A percentile compares a stretch with the other conserved stretches of the same genome.
These are phyloP conservation scores for Annulohypoxylon bovei DNA, from an alignment of 495 filamentous ascomycete species.

Conservation along the genomic window DNA sequence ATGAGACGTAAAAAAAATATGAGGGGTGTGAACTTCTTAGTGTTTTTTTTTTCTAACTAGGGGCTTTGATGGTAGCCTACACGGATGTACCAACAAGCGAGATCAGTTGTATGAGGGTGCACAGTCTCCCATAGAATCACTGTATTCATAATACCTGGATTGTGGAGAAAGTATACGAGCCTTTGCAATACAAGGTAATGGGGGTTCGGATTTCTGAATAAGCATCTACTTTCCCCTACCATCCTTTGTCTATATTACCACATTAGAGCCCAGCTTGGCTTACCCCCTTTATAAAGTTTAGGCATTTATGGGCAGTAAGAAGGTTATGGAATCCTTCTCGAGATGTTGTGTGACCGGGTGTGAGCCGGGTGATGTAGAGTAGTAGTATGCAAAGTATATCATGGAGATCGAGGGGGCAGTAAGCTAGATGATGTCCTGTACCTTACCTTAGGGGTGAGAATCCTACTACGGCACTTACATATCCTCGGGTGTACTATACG, in stretches of 20 bases:
- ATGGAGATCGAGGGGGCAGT: not conserved
- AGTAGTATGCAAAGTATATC: not conserved
- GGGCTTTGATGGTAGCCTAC: not conserved
- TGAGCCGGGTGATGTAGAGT: not conserved
- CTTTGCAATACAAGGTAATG: not conserved
- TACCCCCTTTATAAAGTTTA: not conserved
- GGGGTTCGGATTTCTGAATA: not conserved
- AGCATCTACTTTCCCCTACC: not conserved
- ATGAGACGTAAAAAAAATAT: not conserved
- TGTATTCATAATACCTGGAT: not conserved
- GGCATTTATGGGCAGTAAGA: not conserved
- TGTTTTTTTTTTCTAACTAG: not conserved
- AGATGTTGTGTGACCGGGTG: conserved; percentile 7
- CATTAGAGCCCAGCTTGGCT: not conserved
- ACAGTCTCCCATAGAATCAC: not conserved
- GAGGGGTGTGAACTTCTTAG: not conserved
- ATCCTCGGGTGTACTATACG: not conserved
- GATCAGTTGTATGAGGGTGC: not conserved
- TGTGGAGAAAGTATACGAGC: not conserved
- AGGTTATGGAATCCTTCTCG: conserved; percentile 17
- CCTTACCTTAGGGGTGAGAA: not conserved
- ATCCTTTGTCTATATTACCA: not conserved
- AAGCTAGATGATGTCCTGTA: not conserved
- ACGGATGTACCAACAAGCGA: not conserved
- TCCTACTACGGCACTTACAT: not conserved